Evolutionary conservation across 495 filamentous ascomycete species (phyloP), one percentile per base, ranked within the genome.

Genomic region (Staphylotrichum tortipilum): DNA sequence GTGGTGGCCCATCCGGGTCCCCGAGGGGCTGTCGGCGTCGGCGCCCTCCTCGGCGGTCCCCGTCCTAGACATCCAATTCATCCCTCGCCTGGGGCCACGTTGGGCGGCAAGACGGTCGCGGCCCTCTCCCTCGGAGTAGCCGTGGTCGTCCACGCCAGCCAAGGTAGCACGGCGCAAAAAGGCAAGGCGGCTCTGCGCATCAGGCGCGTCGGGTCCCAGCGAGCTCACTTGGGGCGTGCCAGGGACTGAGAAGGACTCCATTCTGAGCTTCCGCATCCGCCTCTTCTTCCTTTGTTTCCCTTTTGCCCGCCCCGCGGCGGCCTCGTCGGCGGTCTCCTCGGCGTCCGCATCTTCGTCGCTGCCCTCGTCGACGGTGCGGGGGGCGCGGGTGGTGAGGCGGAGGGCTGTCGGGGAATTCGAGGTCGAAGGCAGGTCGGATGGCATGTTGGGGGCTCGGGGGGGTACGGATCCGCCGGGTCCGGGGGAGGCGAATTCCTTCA

Each of bases 61-160:
- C 6, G 23, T 11, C 11, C 41, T 49, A 11, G 61, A 47, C 34
- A 64, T 81, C 82, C 59, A 78, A 67, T 55, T 80, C 56, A 18
- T 79, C 70, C 59, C 84, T 71, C 53, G 71, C 61, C 59, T 74
- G 73, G 50, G 78, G 65, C 42, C 80, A 54, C 77, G 74, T 58
- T 59, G 73, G 72, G 49, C 49, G 14, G 78, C 66, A 6, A 95
- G 66, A 31, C 83, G 75, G 49, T 91, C 82, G 17, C 88, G 81
- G 24, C 89, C 89, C 62, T 95, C 90, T 49, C 90, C 90, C 61
- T 96, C 90, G 14, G 90, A 96, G 7, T 91, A 70, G 30, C 83
- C 78, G 22, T 78, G 79, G 37, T 90, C 79, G 3, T 77, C 72
- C 42, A 81, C 69, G 53, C 90, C 86, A 2, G 75, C 77, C 59